Evolutionary conservation across 1,139 yeast genomes (phyloP).

Genomic region (Magnusiomyces ingens): DNA sequence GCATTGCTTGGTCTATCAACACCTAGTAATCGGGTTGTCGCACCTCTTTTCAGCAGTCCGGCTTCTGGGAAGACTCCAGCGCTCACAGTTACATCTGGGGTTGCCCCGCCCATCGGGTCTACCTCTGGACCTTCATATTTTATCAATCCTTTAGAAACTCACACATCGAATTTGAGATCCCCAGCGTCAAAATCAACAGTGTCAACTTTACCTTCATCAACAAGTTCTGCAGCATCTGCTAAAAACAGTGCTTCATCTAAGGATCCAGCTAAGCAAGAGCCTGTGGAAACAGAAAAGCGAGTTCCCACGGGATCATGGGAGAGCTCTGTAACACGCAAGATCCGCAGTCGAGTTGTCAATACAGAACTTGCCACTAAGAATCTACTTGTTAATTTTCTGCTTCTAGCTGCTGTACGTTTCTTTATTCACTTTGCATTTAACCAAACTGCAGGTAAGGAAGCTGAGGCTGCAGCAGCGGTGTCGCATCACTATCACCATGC

Average conservation of each 20-base stretch:
- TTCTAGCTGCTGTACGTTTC: not conserved
- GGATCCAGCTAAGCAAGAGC: not conserved
- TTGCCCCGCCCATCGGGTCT: not conserved
- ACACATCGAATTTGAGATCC: too few relatives aligned
- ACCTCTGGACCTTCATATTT: not conserved
- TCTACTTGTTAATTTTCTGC: not conserved
- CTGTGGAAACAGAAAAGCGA: not conserved
- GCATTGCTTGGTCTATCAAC: not conserved
- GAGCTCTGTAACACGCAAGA: not conserved
- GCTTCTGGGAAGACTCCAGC: not conserved
- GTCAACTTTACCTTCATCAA: too few relatives aligned
- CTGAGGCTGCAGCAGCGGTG: too few relatives aligned
- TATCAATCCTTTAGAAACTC: too few relatives aligned
- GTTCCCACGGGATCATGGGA: slow-evolving; percentile 5
- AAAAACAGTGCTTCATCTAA: too few relatives aligned
- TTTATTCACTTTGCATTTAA: not conserved
- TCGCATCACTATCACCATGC: too few relatives aligned
- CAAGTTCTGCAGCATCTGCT: too few relatives aligned
- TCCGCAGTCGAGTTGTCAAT: not conserved
- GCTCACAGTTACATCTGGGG: not conserved
- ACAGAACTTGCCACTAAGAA: slow-evolving; percentile 3
- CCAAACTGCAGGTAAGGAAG: too few relatives aligned
- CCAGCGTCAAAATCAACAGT: too few relatives aligned
- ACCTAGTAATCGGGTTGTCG: not conserved
- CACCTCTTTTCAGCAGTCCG: not conserved